These are phyloP conservation scores for Rubus parviflorus DNA, from an alignment of 306 rosid species.

Conservation along the genomic window DNA sequence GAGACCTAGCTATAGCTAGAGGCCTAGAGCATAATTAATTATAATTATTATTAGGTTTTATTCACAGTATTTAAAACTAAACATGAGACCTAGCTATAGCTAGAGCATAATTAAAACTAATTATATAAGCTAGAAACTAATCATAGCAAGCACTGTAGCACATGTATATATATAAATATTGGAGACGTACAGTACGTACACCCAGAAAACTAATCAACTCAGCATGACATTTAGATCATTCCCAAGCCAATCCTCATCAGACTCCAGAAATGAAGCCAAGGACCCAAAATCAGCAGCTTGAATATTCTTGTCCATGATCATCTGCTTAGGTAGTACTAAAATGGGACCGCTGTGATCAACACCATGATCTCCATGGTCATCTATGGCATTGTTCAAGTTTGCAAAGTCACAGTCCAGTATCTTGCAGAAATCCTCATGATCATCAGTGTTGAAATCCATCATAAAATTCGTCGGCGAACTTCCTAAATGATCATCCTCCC, in stretches of 20 bases:
- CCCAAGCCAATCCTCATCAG: slow-evolving; percentile 17
- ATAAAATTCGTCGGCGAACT: not conserved
- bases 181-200: not conserved
- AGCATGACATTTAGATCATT: slow-evolving; percentile 10
- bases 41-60: not conserved
- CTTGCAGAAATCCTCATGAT: slow-evolving; percentile 7
- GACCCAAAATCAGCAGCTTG: slow-evolving; percentile 12
- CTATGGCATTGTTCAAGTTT: not conserved
- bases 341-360: not conserved
- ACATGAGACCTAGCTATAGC: not conserved
- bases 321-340: slow-evolving; percentile 9
- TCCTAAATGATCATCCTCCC: not conserved
- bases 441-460: slow-evolving; percentile 9
- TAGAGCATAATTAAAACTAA: not conserved
- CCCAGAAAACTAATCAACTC: not conserved
- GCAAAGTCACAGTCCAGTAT: slow-evolving; percentile 10
- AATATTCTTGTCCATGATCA: slow-evolving; percentile 8
- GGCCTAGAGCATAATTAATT: not conserved
- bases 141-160: not conserved
- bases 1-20: not conserved
- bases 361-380: not conserved
- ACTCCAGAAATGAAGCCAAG: slow-evolving; percentile 15
- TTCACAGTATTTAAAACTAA: not conserved
- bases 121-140: not conserved
- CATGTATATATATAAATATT: not conserved